phyloP scores from a whole-genome alignment of 176 grass and related monocot genomes.

The Alloteropsis semialata region DNA sequence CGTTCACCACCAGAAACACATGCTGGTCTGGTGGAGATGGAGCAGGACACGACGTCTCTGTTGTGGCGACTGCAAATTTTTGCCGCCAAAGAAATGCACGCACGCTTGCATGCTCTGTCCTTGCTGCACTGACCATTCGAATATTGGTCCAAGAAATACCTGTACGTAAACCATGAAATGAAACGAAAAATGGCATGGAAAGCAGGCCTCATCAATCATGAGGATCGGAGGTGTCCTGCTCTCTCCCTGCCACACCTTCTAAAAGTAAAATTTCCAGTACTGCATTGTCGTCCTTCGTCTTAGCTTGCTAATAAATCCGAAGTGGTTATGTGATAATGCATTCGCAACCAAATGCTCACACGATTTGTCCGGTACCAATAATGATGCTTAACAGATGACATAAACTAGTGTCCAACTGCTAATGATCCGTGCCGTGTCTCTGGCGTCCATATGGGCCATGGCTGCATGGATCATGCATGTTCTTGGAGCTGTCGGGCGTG shows the following conservation, averaged over 20 bases:
- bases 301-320: conserved; percentile 23
- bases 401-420: conserved; percentile 40
- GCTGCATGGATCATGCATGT: conserved; percentile 44
- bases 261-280: neutral
- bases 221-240: neutral
- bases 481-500: conserved; percentile 31
- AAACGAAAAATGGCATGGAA: neutral
- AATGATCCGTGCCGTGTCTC: conserved; percentile 38
- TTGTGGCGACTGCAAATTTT: too few species aligned
- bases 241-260: neutral
- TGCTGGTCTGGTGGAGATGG: too few species aligned
- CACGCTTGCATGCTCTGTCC: too few species aligned
- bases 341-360: conserved; percentile 23
- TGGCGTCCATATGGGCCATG: conserved; percentile 40
- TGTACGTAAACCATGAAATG: neutral
- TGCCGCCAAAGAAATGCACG: too few species aligned
- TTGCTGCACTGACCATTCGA: neutral
- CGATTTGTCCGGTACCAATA: conserved; percentile 34
- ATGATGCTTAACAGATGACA: conserved; percentile 34
- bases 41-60: too few species aligned
- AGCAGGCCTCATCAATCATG: neutral
- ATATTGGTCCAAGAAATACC: neutral
- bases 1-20: too few species aligned
- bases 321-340: conserved; percentile 42
- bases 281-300: neutral